Evolutionary conservation across 345 rosid species (phyloP).

Genomic region (Populus simonii): DNA sequence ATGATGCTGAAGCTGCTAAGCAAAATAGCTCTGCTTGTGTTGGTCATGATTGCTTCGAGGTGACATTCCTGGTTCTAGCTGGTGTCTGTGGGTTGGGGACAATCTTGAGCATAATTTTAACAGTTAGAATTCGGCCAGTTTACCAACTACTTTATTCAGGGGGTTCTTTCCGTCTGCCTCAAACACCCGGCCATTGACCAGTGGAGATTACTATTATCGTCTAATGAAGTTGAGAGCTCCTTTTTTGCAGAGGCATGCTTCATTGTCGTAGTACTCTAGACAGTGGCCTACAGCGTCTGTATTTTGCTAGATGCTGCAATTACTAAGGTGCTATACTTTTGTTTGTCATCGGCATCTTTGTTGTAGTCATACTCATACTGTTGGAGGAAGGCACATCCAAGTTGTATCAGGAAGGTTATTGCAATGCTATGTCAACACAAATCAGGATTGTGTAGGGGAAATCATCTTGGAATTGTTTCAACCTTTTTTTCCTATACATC

Average conservation of each 20-base stretch:
- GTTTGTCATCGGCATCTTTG: background rate
- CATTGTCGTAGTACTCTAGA: background rate
- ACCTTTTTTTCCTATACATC: too few relatives aligned
- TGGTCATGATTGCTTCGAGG: slow-evolving; percentile 73
- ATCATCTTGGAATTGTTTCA: too few relatives aligned
- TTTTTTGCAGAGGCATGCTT: background rate
- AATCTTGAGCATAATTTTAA: slow-evolving; percentile 58
- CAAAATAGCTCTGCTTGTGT: slow-evolving; percentile 73
- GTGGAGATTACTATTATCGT: background rate
- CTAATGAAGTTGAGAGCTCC: background rate
- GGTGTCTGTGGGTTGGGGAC: slow-evolving; percentile 70
- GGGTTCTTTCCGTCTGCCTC: slow-evolving; percentile 69
- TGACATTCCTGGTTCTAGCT: slow-evolving; percentile 74
- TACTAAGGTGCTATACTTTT: slow-evolving; percentile 1
- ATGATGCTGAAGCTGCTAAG: slow-evolving; percentile 79
- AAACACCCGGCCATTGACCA: slow-evolving; percentile 36
- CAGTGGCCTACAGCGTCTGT: background rate
- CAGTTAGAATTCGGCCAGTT: slow-evolving; percentile 75
- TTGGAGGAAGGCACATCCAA: background rate
- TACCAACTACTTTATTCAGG: slow-evolving; percentile 82
- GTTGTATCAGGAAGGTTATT: background rate
- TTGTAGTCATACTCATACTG: background rate
- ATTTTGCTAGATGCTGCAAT: background rate
- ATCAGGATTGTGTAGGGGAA: background rate
- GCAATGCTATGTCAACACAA: background rate